Conservation (phyloP, 73 alveolate genomes). For the Paramecium caudatum region DNA sequence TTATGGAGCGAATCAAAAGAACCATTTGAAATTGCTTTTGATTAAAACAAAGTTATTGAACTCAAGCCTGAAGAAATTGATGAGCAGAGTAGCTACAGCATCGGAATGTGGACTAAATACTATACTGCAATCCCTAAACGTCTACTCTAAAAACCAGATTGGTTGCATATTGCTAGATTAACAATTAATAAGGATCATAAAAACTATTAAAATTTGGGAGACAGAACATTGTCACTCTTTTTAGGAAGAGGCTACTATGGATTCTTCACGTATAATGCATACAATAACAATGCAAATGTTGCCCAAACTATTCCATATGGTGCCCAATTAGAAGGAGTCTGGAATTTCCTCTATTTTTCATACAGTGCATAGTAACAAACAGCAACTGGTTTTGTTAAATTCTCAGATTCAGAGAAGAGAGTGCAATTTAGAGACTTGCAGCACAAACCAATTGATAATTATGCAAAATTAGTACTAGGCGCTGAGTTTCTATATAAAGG, state of each 20-base stretch:
- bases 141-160: slow-evolving; percentile 13
- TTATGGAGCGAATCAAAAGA: background rate
- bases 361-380: background rate
- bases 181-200: background rate
- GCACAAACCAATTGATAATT: slow-evolving; percentile 13
- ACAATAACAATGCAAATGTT: background rate
- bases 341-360: slow-evolving; percentile 55
- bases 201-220: slow-evolving; percentile 11
- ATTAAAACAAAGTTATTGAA: slow-evolving; percentile 1
- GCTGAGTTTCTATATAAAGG: slow-evolving; percentile 15
- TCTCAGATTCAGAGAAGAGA: background rate
- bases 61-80: background rate
- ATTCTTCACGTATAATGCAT: slow-evolving; percentile 6
- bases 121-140: slow-evolving; percentile 50
- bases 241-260: slow-evolving; percentile 2
- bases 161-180: slow-evolving; percentile 39
- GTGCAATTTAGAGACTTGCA: background rate
- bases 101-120: slow-evolving; percentile 35
- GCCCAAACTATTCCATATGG: background rate
- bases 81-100: background rate
- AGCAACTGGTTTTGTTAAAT: slow-evolving; percentile 58
- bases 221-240: slow-evolving; percentile 20
- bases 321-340: slow-evolving; percentile 44
- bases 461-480: slow-evolving; percentile 3
- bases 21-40: slow-evolving; percentile 42